A percentile compares a stretch with the other conserved stretches of the same genome.
These are phyloP conservation scores for Sistotremastrum niveocremeum DNA, from an alignment of 768 basidiomycete genomes.

Conservation along the genomic window DNA sequence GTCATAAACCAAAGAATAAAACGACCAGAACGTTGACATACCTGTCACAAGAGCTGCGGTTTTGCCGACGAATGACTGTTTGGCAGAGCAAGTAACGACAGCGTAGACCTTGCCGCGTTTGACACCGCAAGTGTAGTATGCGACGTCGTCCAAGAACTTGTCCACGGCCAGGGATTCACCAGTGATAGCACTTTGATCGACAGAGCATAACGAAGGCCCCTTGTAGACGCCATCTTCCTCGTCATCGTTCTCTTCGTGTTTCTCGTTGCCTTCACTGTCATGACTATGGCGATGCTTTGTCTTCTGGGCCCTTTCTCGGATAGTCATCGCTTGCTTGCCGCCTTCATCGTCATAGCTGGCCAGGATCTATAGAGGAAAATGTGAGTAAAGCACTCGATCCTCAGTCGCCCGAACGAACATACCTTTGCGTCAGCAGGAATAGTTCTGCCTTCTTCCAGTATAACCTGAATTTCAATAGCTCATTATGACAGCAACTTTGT, in stretches of 20 bases:
- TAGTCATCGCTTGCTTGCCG: conserved; percentile 15
- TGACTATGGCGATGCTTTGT: neutral
- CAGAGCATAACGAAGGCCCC: conserved; percentile 27
- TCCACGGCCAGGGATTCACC: conserved; percentile 34
- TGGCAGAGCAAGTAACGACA: conserved; percentile 24
- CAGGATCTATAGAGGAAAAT: conserved; percentile 18
- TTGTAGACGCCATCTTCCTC: conserved; percentile 21
- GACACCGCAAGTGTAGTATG: conserved; percentile 25
- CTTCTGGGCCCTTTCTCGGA: conserved; percentile 13
- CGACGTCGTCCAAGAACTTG: conserved; percentile 29
- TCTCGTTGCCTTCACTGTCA: conserved; percentile 5
- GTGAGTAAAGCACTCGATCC: neutral
- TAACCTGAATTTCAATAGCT: conserved; percentile 9
- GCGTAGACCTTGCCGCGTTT: conserved; percentile 26
- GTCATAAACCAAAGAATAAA: neutral
- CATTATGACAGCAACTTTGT: neutral
- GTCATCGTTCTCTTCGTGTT: conserved; percentile 9
- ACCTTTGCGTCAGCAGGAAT: conserved; percentile 32
- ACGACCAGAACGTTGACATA: conserved; percentile 1
- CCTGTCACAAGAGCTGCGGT: conserved; percentile 31
- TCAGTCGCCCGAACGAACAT: neutral
- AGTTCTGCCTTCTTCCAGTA: conserved; percentile 31
- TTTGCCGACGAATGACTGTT: conserved; percentile 29
- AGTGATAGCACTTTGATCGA: conserved; percentile 34
- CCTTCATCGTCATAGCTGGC: conserved; percentile 27